These are phyloP conservation scores for Ramaria sp. DNA, from an alignment of 768 basidiomycete genomes.

Conservation along the genomic window DNA sequence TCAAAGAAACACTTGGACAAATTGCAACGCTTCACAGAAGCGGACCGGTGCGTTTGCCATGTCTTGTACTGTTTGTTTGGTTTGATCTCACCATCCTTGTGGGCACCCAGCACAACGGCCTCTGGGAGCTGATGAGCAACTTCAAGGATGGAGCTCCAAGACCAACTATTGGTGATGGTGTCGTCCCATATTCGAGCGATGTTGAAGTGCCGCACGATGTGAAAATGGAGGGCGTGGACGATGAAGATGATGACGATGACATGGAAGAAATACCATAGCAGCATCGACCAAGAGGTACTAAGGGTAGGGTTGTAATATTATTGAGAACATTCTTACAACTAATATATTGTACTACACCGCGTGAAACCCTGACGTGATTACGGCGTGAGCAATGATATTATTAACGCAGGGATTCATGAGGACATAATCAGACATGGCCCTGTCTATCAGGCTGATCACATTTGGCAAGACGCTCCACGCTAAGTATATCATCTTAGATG, in stretches of 20 bases:
- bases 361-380: no score
- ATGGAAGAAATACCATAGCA: constrained; percentile 47
- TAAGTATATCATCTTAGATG: no score
- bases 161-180: constrained; percentile 10
- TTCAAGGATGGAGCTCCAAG: constrained; percentile 56
- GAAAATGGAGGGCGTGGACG: constrained; percentile 42
- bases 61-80: background rate
- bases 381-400: no score
- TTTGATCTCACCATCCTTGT: background rate
- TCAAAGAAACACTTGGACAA: constrained; percentile 72
- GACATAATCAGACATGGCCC: no score
- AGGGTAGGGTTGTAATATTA: no score
- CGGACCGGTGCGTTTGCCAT: constrained; percentile 25
- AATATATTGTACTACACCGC: no score
- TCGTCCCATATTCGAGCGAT: constrained; percentile 19
- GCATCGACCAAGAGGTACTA: no score
- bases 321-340: no score
- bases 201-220: constrained; percentile 18
- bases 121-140: constrained; percentile 70
- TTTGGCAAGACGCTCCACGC: background rate
- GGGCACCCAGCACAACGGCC: constrained; percentile 50
- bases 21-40: constrained; percentile 69
- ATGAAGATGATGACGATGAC: constrained; percentile 36
- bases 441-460: no score
- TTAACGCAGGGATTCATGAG: no score